Evolutionary conservation across 768 basidiomycete genomes (phyloP), one percentile per base, ranked within the genome.

Genomic region (Agrocybe praecox): DNA sequence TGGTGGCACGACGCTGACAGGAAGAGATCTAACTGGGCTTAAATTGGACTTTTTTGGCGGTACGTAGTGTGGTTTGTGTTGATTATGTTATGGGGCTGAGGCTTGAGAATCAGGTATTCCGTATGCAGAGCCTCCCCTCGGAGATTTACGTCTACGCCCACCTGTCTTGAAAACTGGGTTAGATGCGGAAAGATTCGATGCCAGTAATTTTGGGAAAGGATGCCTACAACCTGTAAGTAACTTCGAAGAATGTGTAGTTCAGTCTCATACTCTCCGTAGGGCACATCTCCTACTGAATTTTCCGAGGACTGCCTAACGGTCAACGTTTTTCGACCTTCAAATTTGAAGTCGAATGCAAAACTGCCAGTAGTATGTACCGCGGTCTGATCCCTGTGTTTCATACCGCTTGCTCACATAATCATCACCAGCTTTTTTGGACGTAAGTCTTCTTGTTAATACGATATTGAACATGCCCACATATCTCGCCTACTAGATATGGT

Each of bases 261-360:
- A n/a, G n/a, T n/a, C n/a, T n/a, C n/a, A n/a, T n/a, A 29, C 26
- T 9, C 26, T 29, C 26, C 26, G 26, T 43, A 59, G 78, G 72
- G 52, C 63, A 71, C 62, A 44, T 66, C 55, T 69, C 69, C 50
- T 66, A 75, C 57, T 59, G 69, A 26, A 62, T 75, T 68, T 43
- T 81, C 82, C 19, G 85, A 87, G 64, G 84, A 87, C 57, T 87
- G 84, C 63, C 68, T 87, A 48, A 84, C 82, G 19, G 70, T 86
- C 51, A 86, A 86, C 61, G 69, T 88, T 5, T 83, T 80, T 53
- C 72, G 82, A 21, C 85, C 86, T 0, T 71, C 76, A 0, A 74
- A 75, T 12, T 50, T 70, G 14, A 43, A 43, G 6, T 8, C 62
- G 1, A 62, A 63, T 50, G 68, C 71, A 2, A 67, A 66, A 34